These are phyloP conservation scores for Castanea sativa DNA, from an alignment of 306 rosid species.

Conservation along the genomic window DNA sequence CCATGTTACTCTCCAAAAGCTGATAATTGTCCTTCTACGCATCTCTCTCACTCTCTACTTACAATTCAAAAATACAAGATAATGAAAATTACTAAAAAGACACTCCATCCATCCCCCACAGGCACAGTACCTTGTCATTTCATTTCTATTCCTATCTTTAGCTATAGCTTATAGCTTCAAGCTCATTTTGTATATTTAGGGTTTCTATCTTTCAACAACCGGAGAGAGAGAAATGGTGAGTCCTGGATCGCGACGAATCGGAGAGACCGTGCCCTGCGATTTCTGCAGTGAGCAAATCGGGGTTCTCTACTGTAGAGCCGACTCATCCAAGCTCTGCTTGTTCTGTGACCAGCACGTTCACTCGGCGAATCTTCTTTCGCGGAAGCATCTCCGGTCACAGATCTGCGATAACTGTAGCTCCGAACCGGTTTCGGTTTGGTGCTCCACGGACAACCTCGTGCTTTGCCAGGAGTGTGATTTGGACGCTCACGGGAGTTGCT, in stretches of 20 bases:
- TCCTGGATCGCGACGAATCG: slow-evolving; percentile 23
- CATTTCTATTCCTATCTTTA: too few species aligned
- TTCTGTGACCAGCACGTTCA: slow-evolving; percentile 74
- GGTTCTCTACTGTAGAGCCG: slow-evolving; percentile 62
- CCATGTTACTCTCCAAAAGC: not conserved
- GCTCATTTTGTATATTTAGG: not conserved
- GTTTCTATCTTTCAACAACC: not conserved
- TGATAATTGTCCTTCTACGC: not conserved
- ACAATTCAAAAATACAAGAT: too few species aligned
- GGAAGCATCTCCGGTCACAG: slow-evolving; percentile 59
- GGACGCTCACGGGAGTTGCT: too few species aligned
- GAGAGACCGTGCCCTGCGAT: slow-evolving; percentile 48
- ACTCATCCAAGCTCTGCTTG: slow-evolving; percentile 69
- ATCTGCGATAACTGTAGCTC: too few species aligned
- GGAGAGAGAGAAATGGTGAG: slow-evolving; percentile 24
- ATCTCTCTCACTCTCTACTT: too few species aligned
- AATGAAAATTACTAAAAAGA: not conserved
- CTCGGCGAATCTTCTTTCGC: slow-evolving; percentile 57
- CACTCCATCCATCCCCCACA: not conserved
- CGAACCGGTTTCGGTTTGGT: too few species aligned
- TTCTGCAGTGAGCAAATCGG: slow-evolving; percentile 53
- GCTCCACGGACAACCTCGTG: too few species aligned
- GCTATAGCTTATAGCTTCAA: not conserved
- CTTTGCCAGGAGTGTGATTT: too few species aligned
- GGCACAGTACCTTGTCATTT: not conserved